Base-by-base conservation (phyloP, 2,329 filamentous ascomycete species). In the Huntiella decipiens region DNA sequence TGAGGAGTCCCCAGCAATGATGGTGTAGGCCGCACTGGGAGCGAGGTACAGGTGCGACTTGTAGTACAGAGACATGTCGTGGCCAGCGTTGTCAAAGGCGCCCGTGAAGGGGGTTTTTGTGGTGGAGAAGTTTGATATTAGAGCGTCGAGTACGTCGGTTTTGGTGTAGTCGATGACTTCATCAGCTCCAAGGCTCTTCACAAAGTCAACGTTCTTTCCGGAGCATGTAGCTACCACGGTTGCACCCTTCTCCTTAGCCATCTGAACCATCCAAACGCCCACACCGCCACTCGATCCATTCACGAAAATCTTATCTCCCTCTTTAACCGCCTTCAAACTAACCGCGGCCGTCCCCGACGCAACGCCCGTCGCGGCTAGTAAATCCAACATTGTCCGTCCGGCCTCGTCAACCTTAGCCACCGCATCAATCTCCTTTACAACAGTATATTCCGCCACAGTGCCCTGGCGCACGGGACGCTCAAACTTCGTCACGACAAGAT, bases 281-380 rank as follows among this genome's bases (percentile, higher is more conserved):
- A 67, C 68, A 1, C 77, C 78, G 1, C 78, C 78, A 0, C 70
- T 74, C 0, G 75, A 74, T 4, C 74, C 76, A 49, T 80, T 80
- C 55, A 82, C 69, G 49, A 81, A 74, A 10, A 82, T 63, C 53
- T 65, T 69, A 44, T 71, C 65, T n/a, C 73, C 73, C 3, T 57
- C 10, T 10, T 15, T 16, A 12, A 45, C 12, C n/a, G 7, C 46
- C n/a, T 16, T 22, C n/a, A 45, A 19, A 4, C 10, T 42, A 16
- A 45, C 6, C 8, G 34, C 38, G 7, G 47, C 44, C 10, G 47
- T 51, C 50, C 43, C 64, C 63, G 47, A 70, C 64, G 47, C 66
- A 58, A 2, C 63, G 63, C 37, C 57, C 28, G 73, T 61, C 38
- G 57, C 58, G 55, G 70, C 66, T 49, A 68, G 67, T 4, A 68